Conservation (phyloP, 306 rosid genomes). For the Lathyrus tuberosus region DNA sequence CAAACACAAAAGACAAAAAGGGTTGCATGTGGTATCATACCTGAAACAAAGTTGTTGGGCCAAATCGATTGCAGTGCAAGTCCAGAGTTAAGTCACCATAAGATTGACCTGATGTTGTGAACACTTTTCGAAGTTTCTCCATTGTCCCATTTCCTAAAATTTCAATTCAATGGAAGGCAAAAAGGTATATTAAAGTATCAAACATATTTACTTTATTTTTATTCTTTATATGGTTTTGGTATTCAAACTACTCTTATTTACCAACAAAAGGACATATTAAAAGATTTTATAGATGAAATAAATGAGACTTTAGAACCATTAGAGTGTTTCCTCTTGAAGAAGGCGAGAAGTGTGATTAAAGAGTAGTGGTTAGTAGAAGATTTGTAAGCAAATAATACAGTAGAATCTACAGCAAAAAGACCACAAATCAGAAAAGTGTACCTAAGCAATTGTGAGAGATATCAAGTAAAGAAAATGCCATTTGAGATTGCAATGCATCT, state of each 20-base stretch:
- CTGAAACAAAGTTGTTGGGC: slow-evolving; percentile 81
- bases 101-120: slow-evolving; percentile 70
- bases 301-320: slow-evolving; percentile 25
- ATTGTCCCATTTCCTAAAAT: slow-evolving; percentile 82
- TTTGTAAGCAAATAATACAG: slow-evolving; percentile 16
- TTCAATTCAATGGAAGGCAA: slow-evolving; percentile 36
- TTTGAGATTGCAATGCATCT: slow-evolving; percentile 70
- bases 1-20: slow-evolving; percentile 34
- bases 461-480: slow-evolving; percentile 79
- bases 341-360: slow-evolving; percentile 32
- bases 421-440: slow-evolving; percentile 37
- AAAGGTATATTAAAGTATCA: slow-evolving; percentile 23
- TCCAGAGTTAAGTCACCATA: slow-evolving; percentile 79
- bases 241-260: slow-evolving; percentile 12
- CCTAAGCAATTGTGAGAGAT: slow-evolving; percentile 93
- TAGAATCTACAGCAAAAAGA: slow-evolving; percentile 23
- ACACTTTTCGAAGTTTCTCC: slow-evolving; percentile 79
- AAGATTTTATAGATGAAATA: slow-evolving; percentile 17
- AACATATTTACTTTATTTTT: slow-evolving; percentile 13
- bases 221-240: slow-evolving; percentile 9
- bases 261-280: slow-evolving; percentile 23
- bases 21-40: slow-evolving; percentile 45
- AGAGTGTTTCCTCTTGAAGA: slow-evolving; percentile 20
- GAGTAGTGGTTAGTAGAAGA: slow-evolving; percentile 8
- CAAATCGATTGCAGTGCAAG: slow-evolving; percentile 87